Base-by-base conservation (phyloP, 2,329 filamentous ascomycete species). In the Aspergillus aculeatus region DNA sequence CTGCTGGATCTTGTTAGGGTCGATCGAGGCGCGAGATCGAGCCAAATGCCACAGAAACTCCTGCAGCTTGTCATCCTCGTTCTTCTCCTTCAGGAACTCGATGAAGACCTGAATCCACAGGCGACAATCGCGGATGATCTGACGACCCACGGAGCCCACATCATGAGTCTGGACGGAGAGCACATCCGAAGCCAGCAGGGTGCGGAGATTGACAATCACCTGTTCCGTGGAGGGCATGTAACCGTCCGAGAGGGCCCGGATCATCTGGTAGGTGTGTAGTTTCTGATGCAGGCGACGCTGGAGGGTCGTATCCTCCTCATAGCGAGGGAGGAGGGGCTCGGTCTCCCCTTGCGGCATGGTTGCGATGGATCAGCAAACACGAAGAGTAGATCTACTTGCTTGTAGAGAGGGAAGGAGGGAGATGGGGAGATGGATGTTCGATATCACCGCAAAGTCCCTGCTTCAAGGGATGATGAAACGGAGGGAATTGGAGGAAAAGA, bases 181-280 rank as follows among this genome's bases (percentile, higher is more conserved):
- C 19, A 95, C 72, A 67, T 94, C 89, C 35, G 90, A 87, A 4
- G 90, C 86, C 9, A 96, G 82, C 1, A 97, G 78, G 2, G 89
- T 91, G 66, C 91, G 87, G 2, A 98, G 80, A 66, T 96, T 92
- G 72, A 88, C 81, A 68, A 95, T 89, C 66, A 84, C 72, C 74
- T 98, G 94, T 67, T 95, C 89, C 11, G 90, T 97, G 5, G 91
- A 95, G 50, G 94, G 94, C 89, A 98, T 93, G 76, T 88, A 97
- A 5, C 94, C 94, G 69, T 91, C 86, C 1, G 85, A 85, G 10
- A 97, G 75, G 57, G 94, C 94, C 56, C 90, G 85, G 29, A 92
- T 73, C 89, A 96, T 96, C 81, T 96, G 92, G 73, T 96, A 97
- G 26, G 89, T 89, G 77, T 96, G 94, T 62, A 98, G 84, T 81